phyloP scores from a whole-genome alignment of 495 filamentous ascomycete genomes.

The Neurospora discreta region DNA sequence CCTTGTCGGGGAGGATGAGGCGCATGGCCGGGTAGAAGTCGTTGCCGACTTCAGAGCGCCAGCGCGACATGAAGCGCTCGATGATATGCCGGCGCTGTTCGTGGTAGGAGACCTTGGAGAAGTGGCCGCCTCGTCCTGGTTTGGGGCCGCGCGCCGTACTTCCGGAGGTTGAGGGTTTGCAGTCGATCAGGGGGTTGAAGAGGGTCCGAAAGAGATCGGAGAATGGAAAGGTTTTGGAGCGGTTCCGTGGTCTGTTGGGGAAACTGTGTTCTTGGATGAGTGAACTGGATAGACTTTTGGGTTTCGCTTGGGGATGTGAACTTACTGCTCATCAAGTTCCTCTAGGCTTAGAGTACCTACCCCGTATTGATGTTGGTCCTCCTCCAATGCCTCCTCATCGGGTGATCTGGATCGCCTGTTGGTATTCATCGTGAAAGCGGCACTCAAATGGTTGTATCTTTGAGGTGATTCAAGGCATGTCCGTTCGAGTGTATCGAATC shows the following conservation, averaged over 20 bases:
- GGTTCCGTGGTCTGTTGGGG: slow-evolving; percentile 75
- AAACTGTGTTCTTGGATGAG: slow-evolving; percentile 39
- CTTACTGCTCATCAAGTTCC: slow-evolving; percentile 58
- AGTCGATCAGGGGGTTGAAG: slow-evolving; percentile 79
- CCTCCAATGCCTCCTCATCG: slow-evolving; percentile 41
- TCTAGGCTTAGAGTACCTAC: slow-evolving; percentile 30
- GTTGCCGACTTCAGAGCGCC: slow-evolving; percentile 76
- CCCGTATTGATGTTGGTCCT: slow-evolving; percentile 39
- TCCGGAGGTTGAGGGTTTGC: slow-evolving; percentile 60
- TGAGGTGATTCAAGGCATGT: background rate
- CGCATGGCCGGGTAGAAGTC: slow-evolving; percentile 92
- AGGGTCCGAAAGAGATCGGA: slow-evolving; percentile 63
- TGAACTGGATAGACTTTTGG: background rate
- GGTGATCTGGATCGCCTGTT: slow-evolving; percentile 21
- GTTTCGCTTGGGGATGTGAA: background rate
- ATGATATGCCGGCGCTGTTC: slow-evolving; percentile 80
- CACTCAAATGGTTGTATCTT: background rate
- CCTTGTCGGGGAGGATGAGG: slow-evolving; percentile 87
- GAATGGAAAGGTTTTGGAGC: slow-evolving; percentile 69
- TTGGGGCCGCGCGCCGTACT: background rate
- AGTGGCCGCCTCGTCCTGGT: slow-evolving; percentile 42
- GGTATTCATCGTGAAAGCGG: slow-evolving; percentile 13
- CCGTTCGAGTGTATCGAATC: background rate
- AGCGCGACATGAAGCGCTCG: slow-evolving; percentile 77
- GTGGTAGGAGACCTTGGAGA: slow-evolving; percentile 56